A percentile compares a stretch with the other conserved stretches of the same genome.
phyloP scores from a whole-genome alignment of 129 eudicot species.

The Flaveria ramosissima region DNA sequence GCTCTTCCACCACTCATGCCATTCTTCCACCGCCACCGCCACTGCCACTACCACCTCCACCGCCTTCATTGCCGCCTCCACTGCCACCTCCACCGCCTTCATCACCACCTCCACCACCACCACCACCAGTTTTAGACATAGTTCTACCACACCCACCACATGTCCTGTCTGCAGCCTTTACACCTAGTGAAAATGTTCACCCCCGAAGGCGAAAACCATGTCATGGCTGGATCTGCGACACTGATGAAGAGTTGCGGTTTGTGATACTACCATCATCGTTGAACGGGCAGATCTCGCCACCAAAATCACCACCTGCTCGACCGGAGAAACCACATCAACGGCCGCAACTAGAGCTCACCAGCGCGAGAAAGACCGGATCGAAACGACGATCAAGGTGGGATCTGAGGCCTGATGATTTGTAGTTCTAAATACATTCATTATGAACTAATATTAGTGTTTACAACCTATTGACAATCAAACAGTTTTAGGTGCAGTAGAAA shows the following conservation, averaged over 20 bases:
- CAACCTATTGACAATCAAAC: neutral
- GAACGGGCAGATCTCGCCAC: constrained; percentile 20
- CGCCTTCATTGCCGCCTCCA: neutral
- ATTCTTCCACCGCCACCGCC: constrained; percentile 17
- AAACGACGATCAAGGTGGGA: constrained; percentile 34
- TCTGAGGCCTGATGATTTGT: constrained; percentile 34
- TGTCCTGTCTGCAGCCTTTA: neutral
- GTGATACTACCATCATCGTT: constrained; percentile 19
- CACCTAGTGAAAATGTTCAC: constrained; percentile 18
- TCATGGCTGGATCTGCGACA: constrained; percentile 37
- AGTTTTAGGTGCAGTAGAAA: neutral
- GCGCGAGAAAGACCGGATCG: neutral
- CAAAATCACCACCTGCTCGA: neutral
- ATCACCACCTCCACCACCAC: constrained; percentile 18
- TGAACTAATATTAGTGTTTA: neutral
- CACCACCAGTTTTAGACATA: neutral
- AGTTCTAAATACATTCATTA: neutral
- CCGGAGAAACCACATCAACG: neutral
- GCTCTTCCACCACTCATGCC: constrained; percentile 21
- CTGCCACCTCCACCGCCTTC: neutral
- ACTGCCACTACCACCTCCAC: neutral
- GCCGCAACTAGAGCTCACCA: neutral
- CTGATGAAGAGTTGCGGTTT: constrained; percentile 28
- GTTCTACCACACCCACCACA: neutral
- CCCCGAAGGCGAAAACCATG: constrained; percentile 30